Percentiles rank a stretch among this genome's conserved stretches.
phyloP scores from a whole-genome alignment of 1,139 yeast genomes.

The Hansenula sp. region DNA sequence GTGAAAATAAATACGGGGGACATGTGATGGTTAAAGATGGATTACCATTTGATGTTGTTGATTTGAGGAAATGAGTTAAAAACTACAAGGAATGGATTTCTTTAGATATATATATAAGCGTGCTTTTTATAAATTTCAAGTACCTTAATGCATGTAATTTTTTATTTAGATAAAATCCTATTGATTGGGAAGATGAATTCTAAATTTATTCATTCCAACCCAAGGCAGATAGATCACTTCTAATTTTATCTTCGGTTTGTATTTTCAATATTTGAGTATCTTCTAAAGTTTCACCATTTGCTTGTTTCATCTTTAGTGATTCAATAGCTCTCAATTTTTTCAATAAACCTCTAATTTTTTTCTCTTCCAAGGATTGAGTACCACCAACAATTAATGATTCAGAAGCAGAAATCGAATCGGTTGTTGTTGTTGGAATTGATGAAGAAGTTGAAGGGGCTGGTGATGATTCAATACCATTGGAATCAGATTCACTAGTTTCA shows the following conservation, averaged over 20 bases:
- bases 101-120: too few species aligned
- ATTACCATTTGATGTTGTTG: conserved; percentile 42
- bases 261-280: conserved; percentile 92
- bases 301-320: conserved; percentile 80
- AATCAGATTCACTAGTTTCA: conserved; percentile 15
- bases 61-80: conserved; percentile 29
- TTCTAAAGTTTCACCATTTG: conserved; percentile 79
- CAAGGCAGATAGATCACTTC: conserved; percentile 64
- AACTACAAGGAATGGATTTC: too few species aligned
- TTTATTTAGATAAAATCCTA: too few species aligned
- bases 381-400: conserved; percentile 51
- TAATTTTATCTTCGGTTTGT: conserved; percentile 75
- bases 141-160: not conserved
- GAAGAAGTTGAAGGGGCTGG: conserved; percentile 22
- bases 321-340: conserved; percentile 95
- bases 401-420: conserved; percentile 13
- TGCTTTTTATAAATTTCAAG: too few species aligned
- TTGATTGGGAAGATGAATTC: too few species aligned
- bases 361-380: conserved; percentile 72
- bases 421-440: conserved; percentile 19
- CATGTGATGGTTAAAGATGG: conserved; percentile 43
- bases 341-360: conserved; percentile 83
- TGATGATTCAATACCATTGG: conserved; percentile 23
- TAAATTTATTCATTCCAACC: conserved; percentile 60
- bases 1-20: conserved; percentile 38